A percentile compares a stretch with the other conserved stretches of the same genome.
Evolutionary conservation across 208 protist species (phyloP).

Genomic region (Willaertia magna): DNA sequence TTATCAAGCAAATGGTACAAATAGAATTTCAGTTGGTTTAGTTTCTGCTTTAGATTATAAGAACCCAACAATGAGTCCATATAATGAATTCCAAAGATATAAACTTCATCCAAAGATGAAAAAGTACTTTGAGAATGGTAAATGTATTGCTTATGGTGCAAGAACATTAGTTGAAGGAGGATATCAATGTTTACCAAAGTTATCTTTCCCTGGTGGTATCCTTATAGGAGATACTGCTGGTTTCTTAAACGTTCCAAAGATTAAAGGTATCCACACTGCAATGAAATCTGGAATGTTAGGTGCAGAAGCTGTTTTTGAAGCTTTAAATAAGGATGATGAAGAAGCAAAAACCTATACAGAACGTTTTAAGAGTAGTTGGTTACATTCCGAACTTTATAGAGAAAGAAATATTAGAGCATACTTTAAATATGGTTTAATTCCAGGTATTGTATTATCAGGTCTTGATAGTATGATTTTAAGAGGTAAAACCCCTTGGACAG

Average conservation of each 20-base stretch:
- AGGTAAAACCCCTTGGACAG: constrained; percentile 72
- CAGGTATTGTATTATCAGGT: constrained; percentile 60
- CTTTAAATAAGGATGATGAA: constrained; percentile 37
- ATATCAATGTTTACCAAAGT: constrained; percentile 73
- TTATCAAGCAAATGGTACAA: constrained; percentile 52
- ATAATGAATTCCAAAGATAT: constrained; percentile 88
- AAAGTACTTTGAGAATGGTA: constrained; percentile 66
- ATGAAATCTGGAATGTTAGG: constrained; percentile 48
- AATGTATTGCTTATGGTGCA: constrained; percentile 80
- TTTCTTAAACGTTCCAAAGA: constrained; percentile 92
- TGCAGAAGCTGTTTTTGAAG: constrained; percentile 37
- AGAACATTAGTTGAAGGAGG: constrained; percentile 89
- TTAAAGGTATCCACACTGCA: constrained; percentile 94
- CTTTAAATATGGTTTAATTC: constrained; percentile 65
- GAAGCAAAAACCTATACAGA: constrained; percentile 58
- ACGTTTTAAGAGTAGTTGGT: constrained; percentile 69
- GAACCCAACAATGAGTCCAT: constrained; percentile 86
- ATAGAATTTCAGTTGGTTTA: constrained; percentile 70
- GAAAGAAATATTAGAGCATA: constrained; percentile 80
- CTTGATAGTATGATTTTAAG: constrained; percentile 54
- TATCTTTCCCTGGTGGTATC: constrained; percentile 78
- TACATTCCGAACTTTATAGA: constrained; percentile 73
- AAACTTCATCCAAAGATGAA: constrained; percentile 71
- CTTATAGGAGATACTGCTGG: constrained; percentile 85
- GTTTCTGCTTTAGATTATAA: constrained; percentile 92